Evolutionary conservation across 2,329 filamentous ascomycete genomes (phyloP).

Genomic region (Pezicula carpinea): DNA sequence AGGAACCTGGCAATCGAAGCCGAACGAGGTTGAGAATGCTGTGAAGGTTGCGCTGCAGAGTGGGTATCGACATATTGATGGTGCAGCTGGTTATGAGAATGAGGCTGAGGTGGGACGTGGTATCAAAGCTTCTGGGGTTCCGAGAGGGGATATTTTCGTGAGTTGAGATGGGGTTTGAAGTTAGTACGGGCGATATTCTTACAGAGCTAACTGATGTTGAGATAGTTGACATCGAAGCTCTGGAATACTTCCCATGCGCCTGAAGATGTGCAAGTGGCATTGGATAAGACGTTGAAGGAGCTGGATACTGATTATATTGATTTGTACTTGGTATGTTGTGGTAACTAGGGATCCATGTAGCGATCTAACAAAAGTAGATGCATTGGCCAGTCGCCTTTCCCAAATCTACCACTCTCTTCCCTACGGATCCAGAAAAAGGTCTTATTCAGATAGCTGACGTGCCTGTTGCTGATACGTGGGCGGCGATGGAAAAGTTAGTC

Average conservation of each 20-base stretch:
- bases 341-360: constrained; percentile 38
- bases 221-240: constrained; percentile 45
- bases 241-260: constrained; percentile 43
- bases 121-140: constrained; percentile 28
- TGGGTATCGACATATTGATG: constrained; percentile 42
- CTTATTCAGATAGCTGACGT: constrained; percentile 40
- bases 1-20: constrained; percentile 35
- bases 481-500: constrained; percentile 35
- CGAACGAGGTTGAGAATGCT: constrained; percentile 43
- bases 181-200: constrained; percentile 28
- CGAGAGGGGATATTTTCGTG: constrained; percentile 35
- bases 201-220: constrained; percentile 49
- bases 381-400: constrained; percentile 54
- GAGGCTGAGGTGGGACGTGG: constrained; percentile 36
- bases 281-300: constrained; percentile 27
- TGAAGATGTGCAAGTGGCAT: constrained; percentile 18
- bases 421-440: constrained; percentile 26
- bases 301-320: constrained; percentile 32
- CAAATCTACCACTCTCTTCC: constrained; percentile 34
- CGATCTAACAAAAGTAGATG: constrained; percentile 47
- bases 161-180: not conserved
- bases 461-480: constrained; percentile 40
- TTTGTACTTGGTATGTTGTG: constrained; percentile 30
- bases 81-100: constrained; percentile 4
- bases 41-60: constrained; percentile 46